Evolutionary conservation across 2,329 filamentous ascomycete species (phyloP), one percentile per base, ranked within the genome.

Genomic region (Xylaria multiplex): DNA sequence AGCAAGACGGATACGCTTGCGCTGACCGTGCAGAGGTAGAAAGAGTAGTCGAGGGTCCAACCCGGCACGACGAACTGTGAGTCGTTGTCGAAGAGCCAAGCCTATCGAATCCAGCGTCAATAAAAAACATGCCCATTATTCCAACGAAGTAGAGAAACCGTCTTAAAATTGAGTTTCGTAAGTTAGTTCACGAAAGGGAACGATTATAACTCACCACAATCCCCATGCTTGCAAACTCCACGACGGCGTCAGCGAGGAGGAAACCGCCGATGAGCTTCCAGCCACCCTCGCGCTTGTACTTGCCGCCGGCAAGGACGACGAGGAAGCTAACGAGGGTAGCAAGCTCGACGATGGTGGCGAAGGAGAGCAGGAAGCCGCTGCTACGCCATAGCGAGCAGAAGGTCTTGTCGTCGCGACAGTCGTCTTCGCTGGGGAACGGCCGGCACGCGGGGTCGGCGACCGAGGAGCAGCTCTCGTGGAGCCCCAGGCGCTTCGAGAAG

Each of bases 361-460:
- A 92, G 59, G 90, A 92, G 82, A 97, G 93, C 70, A 97, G 80
- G 80, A 97, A 98, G 27, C 92, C 93, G 42, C 93, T 89, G 30
- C 89, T 93, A 65, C 92, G 87, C 95, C 95, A 99, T 85, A 96
- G 91, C 73, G 89, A 91, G 83, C 96, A 98, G 81, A 98, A 97
- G 74, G 89, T 88, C 58, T 88, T 85, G 72, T 90, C 86, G 59
- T 88, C 86, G 72, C 84, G 81, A 79, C 92, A 95, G 76, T 93
- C 89, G 63, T 86, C 83, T 60, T 85, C 81, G 69, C 85, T 83
- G 3, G 93, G 93, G 78, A 93, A 96, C 37, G 82, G 80, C 27
- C 83, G 82, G 78, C 91, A 94, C 53, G 81, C 79, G n/a, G 81
- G 80, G 56, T 87, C 83, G 50, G 86, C 86, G 64, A 92, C 82